Conservation (phyloP, 805 yeast species). For the Kodamaea kakaduensis region DNA sequence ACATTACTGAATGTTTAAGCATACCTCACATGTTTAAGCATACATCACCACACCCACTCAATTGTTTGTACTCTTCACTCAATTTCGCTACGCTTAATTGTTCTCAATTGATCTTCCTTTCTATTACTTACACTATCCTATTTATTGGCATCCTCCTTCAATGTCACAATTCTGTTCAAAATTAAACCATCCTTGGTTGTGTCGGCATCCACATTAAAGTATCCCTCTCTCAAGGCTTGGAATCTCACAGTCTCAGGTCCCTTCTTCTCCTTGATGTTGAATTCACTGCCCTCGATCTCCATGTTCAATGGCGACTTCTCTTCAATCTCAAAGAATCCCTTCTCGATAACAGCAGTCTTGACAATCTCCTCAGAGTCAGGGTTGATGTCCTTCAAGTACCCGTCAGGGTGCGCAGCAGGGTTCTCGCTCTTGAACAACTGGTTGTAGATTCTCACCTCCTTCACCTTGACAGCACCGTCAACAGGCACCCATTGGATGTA, state of each 20-base stretch:
- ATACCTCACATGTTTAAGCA: too few species aligned
- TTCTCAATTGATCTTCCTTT: not conserved
- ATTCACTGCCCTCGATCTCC: constrained; percentile 55
- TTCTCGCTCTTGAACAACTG: constrained; percentile 87
- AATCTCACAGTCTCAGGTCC: constrained; percentile 82
- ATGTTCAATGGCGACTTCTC: constrained; percentile 73
- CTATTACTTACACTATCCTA: not conserved
- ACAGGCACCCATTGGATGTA: constrained; percentile 95
- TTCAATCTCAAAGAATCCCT: constrained; percentile 65
- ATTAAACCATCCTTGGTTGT: constrained; percentile 57
- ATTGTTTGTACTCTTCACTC: too few species aligned
- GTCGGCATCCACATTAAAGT: constrained; percentile 87
- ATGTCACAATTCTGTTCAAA: constrained; percentile 86
- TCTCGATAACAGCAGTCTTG: constrained; percentile 67
- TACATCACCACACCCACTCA: too few species aligned
- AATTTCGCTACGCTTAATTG: too few species aligned
- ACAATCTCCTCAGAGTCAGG: constrained; percentile 69
- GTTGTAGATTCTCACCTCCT: constrained; percentile 83
- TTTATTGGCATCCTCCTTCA: constrained; percentile 53
- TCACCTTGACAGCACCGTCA: constrained; percentile 49
- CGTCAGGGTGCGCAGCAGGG: constrained; percentile 84
- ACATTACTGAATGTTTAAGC: not conserved
- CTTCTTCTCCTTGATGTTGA: constrained; percentile 65
- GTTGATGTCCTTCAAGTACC: constrained; percentile 80
- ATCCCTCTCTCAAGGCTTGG: constrained; percentile 97